Base-by-base conservation (phyloP, 257 asterid genomes). In the Hygrophila difformis region DNA sequence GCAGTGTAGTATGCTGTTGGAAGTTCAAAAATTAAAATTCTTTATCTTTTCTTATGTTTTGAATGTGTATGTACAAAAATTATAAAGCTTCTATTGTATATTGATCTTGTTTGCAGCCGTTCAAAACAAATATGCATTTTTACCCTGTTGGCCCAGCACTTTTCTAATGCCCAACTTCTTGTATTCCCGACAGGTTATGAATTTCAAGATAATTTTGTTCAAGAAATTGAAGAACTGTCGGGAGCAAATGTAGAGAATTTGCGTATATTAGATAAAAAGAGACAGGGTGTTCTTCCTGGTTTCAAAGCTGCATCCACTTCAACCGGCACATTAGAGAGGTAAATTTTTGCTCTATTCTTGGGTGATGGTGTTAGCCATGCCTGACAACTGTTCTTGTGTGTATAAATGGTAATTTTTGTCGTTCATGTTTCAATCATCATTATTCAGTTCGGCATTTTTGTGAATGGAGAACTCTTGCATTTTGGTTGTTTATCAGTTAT, bases 151-250 rank as follows among this genome's bases (percentile, higher is more conserved):
- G 33, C 7, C 22, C 13, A 31, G 33, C 22, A 51, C 31, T 47
- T 39, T 36, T 22, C 48, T 39, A 37, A 29, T 42, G 14, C 18
- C 12, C 28, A 36, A 18, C 5, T 17, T n/a, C 0, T 13, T 31
- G 18, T 15, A 16, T 61, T 43, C 57, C 63, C 37, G 53, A 33
- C 83, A 89, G 98, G 86, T 64, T 77, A 77, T 57, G 82, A 82
- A 48, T 74, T 82, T 58, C 86, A 75, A 76, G 94, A 72, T 49
- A 67, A 68, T 18, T 72, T 75, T 56, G 77, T 86, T 53, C 92
- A 85, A 66, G 94, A 89, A 56, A 67, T 77, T 57, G 98, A 89
- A 59, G 98, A 85, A 55, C 86, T 94, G 63, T 61, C 92, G 55
- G 57, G 53, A 59, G 78, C 60, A 29, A 74, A 66, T 43, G 54